Percentiles rank a stretch among this genome's conserved stretches.
phyloP scores from a whole-genome alignment of 164 flowering plant species.

The Annona cherimola region DNA sequence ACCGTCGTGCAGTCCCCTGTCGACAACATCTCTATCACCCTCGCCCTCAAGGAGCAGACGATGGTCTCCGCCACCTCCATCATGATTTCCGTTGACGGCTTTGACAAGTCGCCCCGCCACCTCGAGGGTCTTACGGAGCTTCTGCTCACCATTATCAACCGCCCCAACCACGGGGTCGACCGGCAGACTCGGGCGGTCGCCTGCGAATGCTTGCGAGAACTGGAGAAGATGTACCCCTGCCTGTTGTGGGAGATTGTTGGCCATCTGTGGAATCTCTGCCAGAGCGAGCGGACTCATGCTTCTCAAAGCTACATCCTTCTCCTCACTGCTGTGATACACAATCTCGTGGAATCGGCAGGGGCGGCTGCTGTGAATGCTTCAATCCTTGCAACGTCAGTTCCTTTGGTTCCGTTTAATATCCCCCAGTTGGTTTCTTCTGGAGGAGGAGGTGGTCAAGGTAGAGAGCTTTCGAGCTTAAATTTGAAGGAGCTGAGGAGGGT shows the following conservation, averaged over 20 bases:
- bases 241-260: constrained; percentile 57
- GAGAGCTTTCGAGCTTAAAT: constrained; percentile 33
- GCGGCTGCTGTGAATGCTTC: constrained; percentile 33
- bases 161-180: constrained; percentile 80
- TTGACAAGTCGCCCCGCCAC: constrained; percentile 11
- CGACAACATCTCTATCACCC: constrained; percentile 36
- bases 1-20: constrained; percentile 54
- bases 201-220: constrained; percentile 83
- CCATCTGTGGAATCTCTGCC: constrained; percentile 79
- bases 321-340: constrained; percentile 44
- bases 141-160: constrained; percentile 55
- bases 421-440: constrained; percentile 39
- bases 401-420: constrained; percentile 72
- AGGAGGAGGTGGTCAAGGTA: constrained; percentile 4
- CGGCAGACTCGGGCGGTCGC: constrained; percentile 72
- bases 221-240: constrained; percentile 68
- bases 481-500: constrained; percentile 73
- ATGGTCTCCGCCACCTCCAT: constrained; percentile 58
- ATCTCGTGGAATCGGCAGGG: constrained; percentile 20
- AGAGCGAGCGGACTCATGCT: constrained; percentile 88
- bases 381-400: constrained; percentile 44
- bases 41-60: constrained; percentile 60
- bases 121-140: constrained; percentile 50
- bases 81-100: constrained; percentile 26
- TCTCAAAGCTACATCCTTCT: constrained; percentile 66